Percentiles rank a stretch among this genome's conserved stretches.
These are phyloP conservation scores for Phytophthora rubi DNA, from an alignment of 352 stramenopile genomes.

Conservation along the genomic window DNA sequence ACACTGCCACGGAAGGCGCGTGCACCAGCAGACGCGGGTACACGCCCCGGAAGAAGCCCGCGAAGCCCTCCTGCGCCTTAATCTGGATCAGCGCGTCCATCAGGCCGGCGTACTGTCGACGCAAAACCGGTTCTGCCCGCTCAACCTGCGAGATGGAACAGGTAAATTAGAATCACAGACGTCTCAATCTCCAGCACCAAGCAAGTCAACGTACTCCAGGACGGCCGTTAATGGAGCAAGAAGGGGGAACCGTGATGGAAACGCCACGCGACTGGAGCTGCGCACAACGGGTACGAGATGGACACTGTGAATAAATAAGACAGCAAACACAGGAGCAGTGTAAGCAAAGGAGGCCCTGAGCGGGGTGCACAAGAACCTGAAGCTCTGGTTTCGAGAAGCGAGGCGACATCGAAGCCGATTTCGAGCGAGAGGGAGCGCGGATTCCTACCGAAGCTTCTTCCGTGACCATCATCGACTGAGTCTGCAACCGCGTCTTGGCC, in stretches of 20 bases:
- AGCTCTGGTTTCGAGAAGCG: constrained; percentile 52
- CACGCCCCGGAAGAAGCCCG: constrained; percentile 96
- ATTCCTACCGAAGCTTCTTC: constrained; percentile 67
- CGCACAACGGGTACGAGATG: constrained; percentile 73
- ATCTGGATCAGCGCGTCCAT: constrained; percentile 88
- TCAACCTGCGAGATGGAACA: constrained; percentile 20
- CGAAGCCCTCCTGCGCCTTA: constrained; percentile 92
- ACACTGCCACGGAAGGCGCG: constrained; percentile 97
- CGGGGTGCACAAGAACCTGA: constrained; percentile 57
- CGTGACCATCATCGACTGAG: constrained; percentile 82
- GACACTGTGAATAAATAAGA: constrained; percentile 69
- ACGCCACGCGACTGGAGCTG: constrained; percentile 74
- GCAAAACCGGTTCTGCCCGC: constrained; percentile 55
- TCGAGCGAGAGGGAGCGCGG: constrained; percentile 34
- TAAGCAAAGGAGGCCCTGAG: constrained; percentile 37
- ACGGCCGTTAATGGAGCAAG: constrained; percentile 60
- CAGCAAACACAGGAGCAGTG: constrained; percentile 41
- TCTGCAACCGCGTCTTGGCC: constrained; percentile 98
- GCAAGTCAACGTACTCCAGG: constrained; percentile 33
- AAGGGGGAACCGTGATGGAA: constrained; percentile 64
- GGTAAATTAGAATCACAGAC: neutral
- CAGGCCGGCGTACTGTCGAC: constrained; percentile 76
- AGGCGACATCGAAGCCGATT: constrained; percentile 41
- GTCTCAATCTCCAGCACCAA: neutral
- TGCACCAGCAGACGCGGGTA: constrained; percentile 95